Conservation (phyloP, 176 grass and related monocot species). For the Paspalum vaginatum region DNA sequence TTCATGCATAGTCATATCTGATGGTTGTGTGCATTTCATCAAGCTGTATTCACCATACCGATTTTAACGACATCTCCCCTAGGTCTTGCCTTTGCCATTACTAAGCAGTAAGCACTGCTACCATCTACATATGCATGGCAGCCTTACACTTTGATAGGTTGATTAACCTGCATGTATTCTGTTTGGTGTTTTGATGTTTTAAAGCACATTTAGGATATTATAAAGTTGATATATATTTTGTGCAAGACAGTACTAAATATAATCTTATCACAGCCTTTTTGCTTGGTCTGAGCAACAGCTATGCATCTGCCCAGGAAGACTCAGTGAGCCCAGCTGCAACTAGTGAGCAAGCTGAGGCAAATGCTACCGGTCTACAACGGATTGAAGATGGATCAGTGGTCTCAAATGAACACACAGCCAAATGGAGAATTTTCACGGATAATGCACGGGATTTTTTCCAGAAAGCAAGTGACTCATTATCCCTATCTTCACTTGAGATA, state of each 20-base stretch:
- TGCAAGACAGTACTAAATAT: slow-evolving; percentile 26
- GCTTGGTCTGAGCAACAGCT: slow-evolving; percentile 50
- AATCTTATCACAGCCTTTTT: slow-evolving; percentile 53
- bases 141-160: background rate
- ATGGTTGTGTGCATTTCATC: background rate
- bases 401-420: slow-evolving; percentile 83
- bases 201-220: background rate
- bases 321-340: slow-evolving; percentile 40
- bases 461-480: slow-evolving; percentile 65
- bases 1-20: slow-evolving; percentile 1
- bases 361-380: slow-evolving; percentile 45
- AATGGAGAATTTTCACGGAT: slow-evolving; percentile 94
- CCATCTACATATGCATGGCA: background rate
- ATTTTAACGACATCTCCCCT: background rate
- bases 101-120: slow-evolving; percentile 9
- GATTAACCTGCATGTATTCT: background rate
- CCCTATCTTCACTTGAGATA: slow-evolving; percentile 32
- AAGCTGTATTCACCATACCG: background rate
- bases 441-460: slow-evolving; percentile 64
- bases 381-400: slow-evolving; percentile 91
- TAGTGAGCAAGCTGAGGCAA: slow-evolving; percentile 58
- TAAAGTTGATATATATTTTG: background rate
- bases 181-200: background rate
- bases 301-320: slow-evolving; percentile 67
- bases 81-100: background rate